Conservation (phyloP, 208 protist species). For the Leishmania arabica region DNA sequence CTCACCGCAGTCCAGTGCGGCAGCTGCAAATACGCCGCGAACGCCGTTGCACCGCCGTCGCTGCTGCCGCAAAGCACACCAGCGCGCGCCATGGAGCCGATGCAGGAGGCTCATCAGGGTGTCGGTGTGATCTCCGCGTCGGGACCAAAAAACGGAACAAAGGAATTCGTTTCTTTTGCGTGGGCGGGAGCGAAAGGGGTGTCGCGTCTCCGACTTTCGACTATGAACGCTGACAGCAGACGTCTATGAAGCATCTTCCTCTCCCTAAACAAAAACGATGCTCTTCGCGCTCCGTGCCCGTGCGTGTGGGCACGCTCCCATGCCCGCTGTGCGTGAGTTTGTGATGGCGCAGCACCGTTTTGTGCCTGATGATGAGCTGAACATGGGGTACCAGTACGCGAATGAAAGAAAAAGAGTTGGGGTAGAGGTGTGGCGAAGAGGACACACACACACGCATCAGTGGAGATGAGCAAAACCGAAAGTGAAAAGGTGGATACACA, state of each 20-base stretch:
- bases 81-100: slow-evolving; percentile 30
- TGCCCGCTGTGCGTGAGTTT: not conserved
- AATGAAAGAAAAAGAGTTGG: not conserved
- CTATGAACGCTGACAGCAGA: not conserved
- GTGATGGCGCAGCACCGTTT: not conserved
- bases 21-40: slow-evolving; percentile 52
- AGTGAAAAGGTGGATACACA: not conserved
- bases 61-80: slow-evolving; percentile 36
- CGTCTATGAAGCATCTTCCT: not conserved
- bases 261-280: not conserved
- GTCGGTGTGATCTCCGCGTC: too few relatives aligned
- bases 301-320: not conserved
- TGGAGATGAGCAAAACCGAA: not conserved
- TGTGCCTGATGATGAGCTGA: not conserved
- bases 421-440: too few relatives aligned
- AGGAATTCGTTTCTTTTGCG: not conserved
- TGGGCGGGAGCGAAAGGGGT: not conserved
- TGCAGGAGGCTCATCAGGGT: slow-evolving; percentile 18
- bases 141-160: not conserved
- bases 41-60: slow-evolving; percentile 49
- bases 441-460: not conserved
- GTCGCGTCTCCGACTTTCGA: not conserved
- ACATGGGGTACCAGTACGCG: too few relatives aligned
- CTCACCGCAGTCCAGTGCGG: slow-evolving; percentile 38
- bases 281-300: not conserved